Evolutionary conservation across 2,329 filamentous ascomycete species (phyloP).

Genomic region (Byssothecium circinans): DNA sequence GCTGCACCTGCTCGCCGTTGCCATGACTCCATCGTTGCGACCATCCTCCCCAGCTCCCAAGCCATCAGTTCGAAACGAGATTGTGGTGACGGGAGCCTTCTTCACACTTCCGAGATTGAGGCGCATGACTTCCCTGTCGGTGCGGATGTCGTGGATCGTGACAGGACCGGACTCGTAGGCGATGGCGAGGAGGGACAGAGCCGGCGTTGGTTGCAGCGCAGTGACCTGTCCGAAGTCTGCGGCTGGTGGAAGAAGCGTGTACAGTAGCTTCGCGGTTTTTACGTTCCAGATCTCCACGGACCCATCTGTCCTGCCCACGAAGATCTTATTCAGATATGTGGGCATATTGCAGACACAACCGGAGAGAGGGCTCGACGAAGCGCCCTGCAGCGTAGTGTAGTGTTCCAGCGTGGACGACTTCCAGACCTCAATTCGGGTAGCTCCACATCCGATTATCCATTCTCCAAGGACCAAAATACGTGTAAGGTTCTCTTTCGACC

Average conservation of each 20-base stretch:
- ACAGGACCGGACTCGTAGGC: slow-evolving; percentile 80
- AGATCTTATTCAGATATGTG: slow-evolving; percentile 94
- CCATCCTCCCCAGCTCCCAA: slow-evolving; percentile 87
- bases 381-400: slow-evolving; percentile 75
- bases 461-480: slow-evolving; percentile 83
- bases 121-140: slow-evolving; percentile 71
- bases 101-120: slow-evolving; percentile 65
- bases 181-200: slow-evolving; percentile 82
- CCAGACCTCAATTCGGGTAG: slow-evolving; percentile 83
- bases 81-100: slow-evolving; percentile 71
- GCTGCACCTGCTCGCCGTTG: slow-evolving; percentile 74
- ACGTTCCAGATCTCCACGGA: slow-evolving; percentile 97
- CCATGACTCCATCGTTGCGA: slow-evolving; percentile 84
- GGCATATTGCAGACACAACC: slow-evolving; percentile 85
- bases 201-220: slow-evolving; percentile 80
- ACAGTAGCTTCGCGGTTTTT: slow-evolving; percentile 85
- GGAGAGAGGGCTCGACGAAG: slow-evolving; percentile 69
- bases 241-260: slow-evolving; percentile 79
- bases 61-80: slow-evolving; percentile 88
- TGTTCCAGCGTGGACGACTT: slow-evolving; percentile 81
- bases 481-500: slow-evolving; percentile 69
- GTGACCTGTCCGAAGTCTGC: slow-evolving; percentile 79
- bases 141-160: slow-evolving; percentile 77
- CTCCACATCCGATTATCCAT: slow-evolving; percentile 83
- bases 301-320: slow-evolving; percentile 84